Evolutionary conservation across 192 early-diverging fungal genomes (phyloP).

Genomic region (Rhizophagus clarus): DNA sequence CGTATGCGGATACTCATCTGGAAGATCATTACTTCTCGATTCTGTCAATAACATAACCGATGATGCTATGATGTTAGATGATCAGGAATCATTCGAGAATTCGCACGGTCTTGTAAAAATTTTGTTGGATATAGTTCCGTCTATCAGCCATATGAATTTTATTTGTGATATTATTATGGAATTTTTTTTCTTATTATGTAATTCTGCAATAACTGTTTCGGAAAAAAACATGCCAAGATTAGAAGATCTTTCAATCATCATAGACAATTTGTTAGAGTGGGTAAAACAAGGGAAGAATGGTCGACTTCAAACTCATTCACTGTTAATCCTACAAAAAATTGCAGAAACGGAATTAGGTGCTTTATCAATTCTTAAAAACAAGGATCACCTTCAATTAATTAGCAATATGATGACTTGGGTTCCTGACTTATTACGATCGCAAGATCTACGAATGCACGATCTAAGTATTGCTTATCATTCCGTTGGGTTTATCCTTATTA

Average conservation of each 20-base stretch:
- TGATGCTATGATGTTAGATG: constrained; percentile 17
- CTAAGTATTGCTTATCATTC: constrained; percentile 23
- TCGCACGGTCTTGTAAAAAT: neutral
- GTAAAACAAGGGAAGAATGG: constrained; percentile 21
- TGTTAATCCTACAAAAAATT: constrained; percentile 23
- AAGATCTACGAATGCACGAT: constrained; percentile 26
- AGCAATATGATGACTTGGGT: constrained; percentile 23
- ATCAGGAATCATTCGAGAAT: neutral
- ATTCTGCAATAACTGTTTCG: constrained; percentile 3
- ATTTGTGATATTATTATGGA: constrained; percentile 34
- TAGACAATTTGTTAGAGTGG: constrained; percentile 18
- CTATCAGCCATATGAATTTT: neutral
- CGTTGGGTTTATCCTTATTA: constrained; percentile 6
- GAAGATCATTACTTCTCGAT: constrained; percentile 21
- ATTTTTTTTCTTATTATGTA: constrained; percentile 24
- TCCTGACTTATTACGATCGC: constrained; percentile 18
- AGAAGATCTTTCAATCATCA: constrained; percentile 14
- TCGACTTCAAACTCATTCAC: constrained; percentile 14
- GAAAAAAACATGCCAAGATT: neutral
- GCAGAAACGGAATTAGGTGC: constrained; percentile 25
- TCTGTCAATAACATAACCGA: neutral
- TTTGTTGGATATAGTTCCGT: constrained; percentile 25
- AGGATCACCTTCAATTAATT: constrained; percentile 5
- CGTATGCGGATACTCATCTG: constrained; percentile 6
- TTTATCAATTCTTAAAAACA: constrained; percentile 20